Base-by-base conservation (phyloP, 176 grass and related monocot genomes). In the Aegilops umbellulata region DNA sequence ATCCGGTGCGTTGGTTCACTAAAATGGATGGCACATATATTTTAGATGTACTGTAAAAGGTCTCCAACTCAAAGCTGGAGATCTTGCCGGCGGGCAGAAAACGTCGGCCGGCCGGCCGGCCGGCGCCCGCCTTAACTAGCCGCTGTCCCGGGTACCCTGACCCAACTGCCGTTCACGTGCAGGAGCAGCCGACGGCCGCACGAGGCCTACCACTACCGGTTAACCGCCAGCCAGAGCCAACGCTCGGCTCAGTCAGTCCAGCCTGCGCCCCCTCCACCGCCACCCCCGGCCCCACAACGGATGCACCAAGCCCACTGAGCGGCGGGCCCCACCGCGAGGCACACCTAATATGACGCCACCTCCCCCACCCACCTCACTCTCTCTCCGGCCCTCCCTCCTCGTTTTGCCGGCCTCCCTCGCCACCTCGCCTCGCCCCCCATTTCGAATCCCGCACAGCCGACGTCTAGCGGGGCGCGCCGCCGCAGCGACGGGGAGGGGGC, bases 301-400 rank as follows among this genome's bases (percentile, higher is more conserved):
- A 68, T 35, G 26, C 27, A 57, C 74, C 79, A 79, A 64, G 70
- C 65, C 84, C 67, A 39, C 89, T 84, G 84, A 36, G 0, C 39
- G 2, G 1, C 1, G 32, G 84, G 60, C 0, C 84, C 89, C 84
- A 35, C 80, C 67, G 74, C 80, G 74, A 57, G 67, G 57, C 38
- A 51, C 49, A 90, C 60, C 85, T 61, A 90, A 75, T 84, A 67
- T 65, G 84, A 75, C 72, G 42, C 80, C 80, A 86, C 65, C 58
- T 47, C 69, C 78, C 49, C 24, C 86, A 6, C 66, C 65, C 7
- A 23, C 82, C 76, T 66, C 87, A 35, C 79, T 36, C 8, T 3
- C 36, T 61, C 30, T 58, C 51, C 47, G 15, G 47, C 15, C 47
- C 47, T 51, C 15, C 15, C 47, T 20, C 10, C 6, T 47, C 36